These are phyloP conservation scores for Paragyromitra xinjiangensis DNA, from an alignment of 495 filamentous ascomycete genomes.

Conservation along the genomic window DNA sequence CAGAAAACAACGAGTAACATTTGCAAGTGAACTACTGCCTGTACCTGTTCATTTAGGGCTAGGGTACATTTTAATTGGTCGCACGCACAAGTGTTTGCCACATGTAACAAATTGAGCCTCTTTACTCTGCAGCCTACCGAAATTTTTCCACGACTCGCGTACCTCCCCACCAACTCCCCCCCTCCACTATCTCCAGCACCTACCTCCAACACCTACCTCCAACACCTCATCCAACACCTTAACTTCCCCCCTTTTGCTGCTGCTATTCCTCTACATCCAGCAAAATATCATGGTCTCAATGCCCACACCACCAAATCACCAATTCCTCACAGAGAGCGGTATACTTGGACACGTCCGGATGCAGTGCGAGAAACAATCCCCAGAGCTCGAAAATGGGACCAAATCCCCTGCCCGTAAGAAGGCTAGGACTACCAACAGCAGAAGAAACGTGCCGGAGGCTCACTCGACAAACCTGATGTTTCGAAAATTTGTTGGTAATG, in stretches of 20 bases:
- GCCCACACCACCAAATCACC: conserved; percentile 10
- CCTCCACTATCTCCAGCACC: background rate
- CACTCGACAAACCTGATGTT: conserved; percentile 45
- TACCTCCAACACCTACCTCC: background rate
- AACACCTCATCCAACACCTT: background rate
- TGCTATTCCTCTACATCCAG: background rate
- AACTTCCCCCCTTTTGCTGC: background rate
- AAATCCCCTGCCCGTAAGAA: conserved; percentile 22
- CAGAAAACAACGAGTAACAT: background rate
- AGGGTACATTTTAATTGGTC: conserved; percentile 31
- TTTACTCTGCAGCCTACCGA: conserved; percentile 7
- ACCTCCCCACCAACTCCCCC: background rate
- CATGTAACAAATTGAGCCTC: conserved; percentile 34
- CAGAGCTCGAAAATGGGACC: conserved; percentile 19
- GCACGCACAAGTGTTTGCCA: conserved; percentile 29
- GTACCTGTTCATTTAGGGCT: conserved; percentile 28
- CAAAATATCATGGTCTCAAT: conserved; percentile 17
- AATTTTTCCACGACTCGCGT: conserved; percentile 31
- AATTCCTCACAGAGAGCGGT: conserved; percentile 15
- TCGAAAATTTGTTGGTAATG: conserved; percentile 54
- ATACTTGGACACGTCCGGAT: background rate
- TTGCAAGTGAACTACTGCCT: background rate
- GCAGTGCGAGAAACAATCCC: conserved; percentile 33
- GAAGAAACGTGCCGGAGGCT: background rate
- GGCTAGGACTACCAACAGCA: conserved; percentile 14